Base-by-base conservation (phyloP, 148 eudicot genomes). In the Camellia granthamiana region DNA sequence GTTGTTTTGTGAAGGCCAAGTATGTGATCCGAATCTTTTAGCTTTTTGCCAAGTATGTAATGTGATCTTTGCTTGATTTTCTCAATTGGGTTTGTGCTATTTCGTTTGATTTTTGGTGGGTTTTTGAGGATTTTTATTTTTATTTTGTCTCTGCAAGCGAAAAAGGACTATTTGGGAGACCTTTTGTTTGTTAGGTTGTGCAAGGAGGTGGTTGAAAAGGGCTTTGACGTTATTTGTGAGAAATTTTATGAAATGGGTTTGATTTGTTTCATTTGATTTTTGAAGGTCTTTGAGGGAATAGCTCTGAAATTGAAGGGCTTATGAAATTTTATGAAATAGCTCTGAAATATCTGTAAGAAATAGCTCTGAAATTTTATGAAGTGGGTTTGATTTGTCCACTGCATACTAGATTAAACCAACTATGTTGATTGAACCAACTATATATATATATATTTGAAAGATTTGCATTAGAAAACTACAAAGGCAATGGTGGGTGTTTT, bases 21-120 rank as follows among this genome's bases (percentile, higher is more conserved):
- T 72, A 62, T 84, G 83, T 85, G 92, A 88, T 91, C 88, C 83
- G 77, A 76, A 68, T 81, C 80, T 72, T 59, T 78, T 46, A 46
- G 19, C 62, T 72, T 58, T 49, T 38, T 77, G 76, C 30, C 14
- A 71, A 60, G 49, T 49, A 21, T 79, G 64, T n/a, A 71, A 10
- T 55, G 30, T 75, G 61, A 75, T 76, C 46, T 49, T 81, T 56
- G 21, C 18, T 1, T 61, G 55, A 54, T 75, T 78, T 80, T 71
- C 12, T 77, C 75, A 83, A 78, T 54, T 83, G 87, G 88, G 88
- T 80, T 51, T 64, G 59, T 49, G 81, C 30, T 58, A 77, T 79
- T 83, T 83, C 74, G 62, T 71, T 77, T 64, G 76, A 75, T 61
- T 30, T 84, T 49, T 79, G 1, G 70, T 69, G 75, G 75, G 52